A percentile compares a stretch with the other conserved stretches of the same genome.
phyloP scores from a whole-genome alignment of 129 eudicot genomes.

The carrot (Daucus carota) region DH1_v3.0 NC_030389.2:31816501-31817000 shows the following conservation, averaged over 20 bases:
- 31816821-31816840: background rate
- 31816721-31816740: background rate
- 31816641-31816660: constrained; percentile 8
- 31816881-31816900: background rate
- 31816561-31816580: background rate
- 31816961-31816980: background rate
- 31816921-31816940: background rate
- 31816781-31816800: background rate
- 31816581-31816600: background rate
- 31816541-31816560: background rate
- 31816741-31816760: constrained; percentile 6
- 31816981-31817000: too few relatives aligned
- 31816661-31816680: constrained; percentile 4
- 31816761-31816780: background rate
- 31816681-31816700: background rate
- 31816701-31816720: background rate
- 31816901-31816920: background rate
- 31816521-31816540: background rate
- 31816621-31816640: background rate
- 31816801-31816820: constrained; percentile 9
- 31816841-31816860: background rate
- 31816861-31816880: background rate
- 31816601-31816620: too few relatives aligned
- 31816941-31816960: background rate
- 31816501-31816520: background rate